These are phyloP conservation scores for Closterium sp. DNA, from an alignment of 139 green algal species.

Conservation along the genomic window DNA sequence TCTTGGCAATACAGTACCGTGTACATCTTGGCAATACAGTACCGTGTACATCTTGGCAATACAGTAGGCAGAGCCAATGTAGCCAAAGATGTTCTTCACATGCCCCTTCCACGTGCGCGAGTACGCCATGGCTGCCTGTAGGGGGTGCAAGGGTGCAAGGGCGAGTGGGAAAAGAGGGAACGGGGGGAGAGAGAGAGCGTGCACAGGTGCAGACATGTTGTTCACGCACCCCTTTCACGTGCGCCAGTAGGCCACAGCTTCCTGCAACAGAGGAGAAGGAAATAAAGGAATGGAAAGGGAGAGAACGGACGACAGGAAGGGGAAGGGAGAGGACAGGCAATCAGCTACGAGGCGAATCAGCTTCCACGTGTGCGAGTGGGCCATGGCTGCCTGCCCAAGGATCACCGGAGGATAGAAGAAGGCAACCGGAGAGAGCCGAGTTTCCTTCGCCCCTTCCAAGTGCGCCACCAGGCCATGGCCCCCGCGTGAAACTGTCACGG, in stretches of 20 bases:
- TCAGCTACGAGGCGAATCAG: no score
- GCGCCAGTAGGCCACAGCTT: slow-evolving; percentile 66
- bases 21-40: slow-evolving; percentile 16
- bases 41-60: slow-evolving; percentile 52
- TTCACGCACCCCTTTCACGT: slow-evolving; percentile 72
- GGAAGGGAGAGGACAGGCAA: no score
- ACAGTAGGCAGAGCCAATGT: slow-evolving; percentile 63
- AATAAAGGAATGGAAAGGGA: no score
- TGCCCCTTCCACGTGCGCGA: slow-evolving; percentile 73
- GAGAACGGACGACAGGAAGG: no score
- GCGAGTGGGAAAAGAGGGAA: neutral
- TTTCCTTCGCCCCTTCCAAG: no score
- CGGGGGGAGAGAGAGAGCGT: slow-evolving; percentile 50
- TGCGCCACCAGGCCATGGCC: no score
- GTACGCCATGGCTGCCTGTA: slow-evolving; percentile 64
- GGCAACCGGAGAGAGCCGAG: neutral
- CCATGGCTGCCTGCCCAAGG: neutral
- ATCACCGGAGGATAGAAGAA: neutral
- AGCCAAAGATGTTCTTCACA: slow-evolving; percentile 78
- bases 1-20: no score
- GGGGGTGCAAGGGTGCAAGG: neutral
- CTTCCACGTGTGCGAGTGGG: no score
- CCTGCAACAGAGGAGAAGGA: slow-evolving; percentile 28
- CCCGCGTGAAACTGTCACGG: no score
- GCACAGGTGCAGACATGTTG: slow-evolving; percentile 83